Percentiles rank a stretch among this genome's conserved stretches.
phyloP scores from a whole-genome alignment of 345 rosid genomes.

The Brassica juncea region DNA sequence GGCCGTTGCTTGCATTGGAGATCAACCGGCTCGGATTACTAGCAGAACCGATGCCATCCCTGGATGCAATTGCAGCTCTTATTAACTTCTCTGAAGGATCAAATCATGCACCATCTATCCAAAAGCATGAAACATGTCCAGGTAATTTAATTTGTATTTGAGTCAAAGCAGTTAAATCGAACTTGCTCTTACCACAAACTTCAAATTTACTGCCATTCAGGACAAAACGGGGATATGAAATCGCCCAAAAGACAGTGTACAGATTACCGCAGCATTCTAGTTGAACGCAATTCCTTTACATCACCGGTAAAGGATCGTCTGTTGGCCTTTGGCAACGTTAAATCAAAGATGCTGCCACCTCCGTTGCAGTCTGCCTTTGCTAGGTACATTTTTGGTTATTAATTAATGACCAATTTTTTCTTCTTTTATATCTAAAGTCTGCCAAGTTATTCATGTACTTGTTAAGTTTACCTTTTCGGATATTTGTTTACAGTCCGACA shows the following conservation, averaged over 20 bases:
- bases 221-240: conserved; percentile 84
- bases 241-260: conserved; percentile 68
- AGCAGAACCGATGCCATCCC: conserved; percentile 86
- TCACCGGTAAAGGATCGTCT: conserved; percentile 84
- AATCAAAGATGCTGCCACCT: conserved; percentile 66
- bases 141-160: conserved; percentile 40
- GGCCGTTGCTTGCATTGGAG: conserved; percentile 66
- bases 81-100: conserved; percentile 54
- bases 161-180: not conserved
- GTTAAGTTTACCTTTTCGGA: conserved; percentile 23
- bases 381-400: conserved; percentile 51
- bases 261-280: conserved; percentile 81
- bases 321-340: conserved; percentile 54
- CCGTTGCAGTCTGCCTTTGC: conserved; percentile 86
- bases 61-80: conserved; percentile 79
- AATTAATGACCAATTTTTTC: conserved; percentile 8
- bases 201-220: conserved; percentile 45
- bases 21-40: conserved; percentile 68
- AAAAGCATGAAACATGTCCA: conserved; percentile 58
- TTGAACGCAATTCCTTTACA: conserved; percentile 76
- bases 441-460: not conserved
- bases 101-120: conserved; percentile 45
- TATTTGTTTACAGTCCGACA: conserved; percentile 64
- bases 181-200: not conserved
- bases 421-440: not conserved